These are phyloP conservation scores for Pseudogymnoascus sp. DNA, from an alignment of 2,329 filamentous ascomycete species.

Conservation along the genomic window DNA sequence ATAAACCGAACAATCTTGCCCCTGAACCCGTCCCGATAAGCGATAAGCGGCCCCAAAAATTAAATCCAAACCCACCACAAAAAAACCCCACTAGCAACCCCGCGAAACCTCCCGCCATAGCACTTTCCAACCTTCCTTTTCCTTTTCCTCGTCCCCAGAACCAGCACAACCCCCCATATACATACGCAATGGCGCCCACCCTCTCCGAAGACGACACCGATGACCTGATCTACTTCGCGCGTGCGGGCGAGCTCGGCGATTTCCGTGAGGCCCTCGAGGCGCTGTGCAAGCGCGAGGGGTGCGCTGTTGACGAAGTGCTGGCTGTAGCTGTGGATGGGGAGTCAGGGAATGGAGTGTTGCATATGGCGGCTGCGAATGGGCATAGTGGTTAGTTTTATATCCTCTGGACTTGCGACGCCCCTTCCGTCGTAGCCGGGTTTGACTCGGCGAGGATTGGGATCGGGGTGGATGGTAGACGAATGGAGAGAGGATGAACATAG, in stretches of 20 bases:
- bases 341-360: constrained; percentile 70
- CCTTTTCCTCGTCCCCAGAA: background rate
- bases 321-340: constrained; percentile 62
- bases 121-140: background rate
- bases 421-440: background rate
- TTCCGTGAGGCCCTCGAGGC: constrained; percentile 50
- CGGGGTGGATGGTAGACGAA: background rate
- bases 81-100: constrained; percentile 3
- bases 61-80: constrained; percentile 2
- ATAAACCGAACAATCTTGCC: background rate
- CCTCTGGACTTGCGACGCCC: background rate
- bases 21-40: background rate
- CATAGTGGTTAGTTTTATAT: constrained; percentile 56
- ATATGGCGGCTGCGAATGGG: constrained; percentile 91
- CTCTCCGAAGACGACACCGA: constrained; percentile 76
- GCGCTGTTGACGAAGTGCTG: constrained; percentile 54
- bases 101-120: background rate
- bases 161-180: background rate
- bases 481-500: background rate
- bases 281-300: constrained; percentile 50
- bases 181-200: constrained; percentile 24
- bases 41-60: background rate
- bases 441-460: background rate
- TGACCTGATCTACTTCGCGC: constrained; percentile 82
- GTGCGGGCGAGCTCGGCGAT: constrained; percentile 66